These are phyloP conservation scores for Pisolithus thermaeus DNA, from an alignment of 1,284 basidiomycete genomes.

Conservation along the genomic window DNA sequence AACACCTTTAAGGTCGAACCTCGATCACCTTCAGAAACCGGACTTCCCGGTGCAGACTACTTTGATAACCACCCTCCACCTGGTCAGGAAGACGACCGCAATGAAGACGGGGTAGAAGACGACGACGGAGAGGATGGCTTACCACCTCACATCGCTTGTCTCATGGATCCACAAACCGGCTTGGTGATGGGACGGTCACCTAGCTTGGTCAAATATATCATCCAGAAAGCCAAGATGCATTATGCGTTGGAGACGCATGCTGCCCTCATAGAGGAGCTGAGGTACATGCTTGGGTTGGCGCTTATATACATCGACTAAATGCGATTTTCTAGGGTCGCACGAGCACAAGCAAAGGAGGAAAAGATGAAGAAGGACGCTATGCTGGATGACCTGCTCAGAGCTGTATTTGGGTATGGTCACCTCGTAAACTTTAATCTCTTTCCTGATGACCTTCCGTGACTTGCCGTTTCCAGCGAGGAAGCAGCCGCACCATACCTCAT, in stretches of 20 bases:
- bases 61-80: slow-evolving; percentile 17
- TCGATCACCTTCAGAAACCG: slow-evolving; percentile 37
- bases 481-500: slow-evolving; percentile 16
- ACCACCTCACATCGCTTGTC: slow-evolving; percentile 44
- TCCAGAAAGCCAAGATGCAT: slow-evolving; percentile 70
- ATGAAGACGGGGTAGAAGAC: slow-evolving; percentile 19
- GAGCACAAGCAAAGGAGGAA: slow-evolving; percentile 47
- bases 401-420: slow-evolving; percentile 45
- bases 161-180: slow-evolving; percentile 49
- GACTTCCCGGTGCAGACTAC: slow-evolving; percentile 20
- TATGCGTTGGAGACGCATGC: slow-evolving; percentile 61
- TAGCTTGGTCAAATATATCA: slow-evolving; percentile 62
- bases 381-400: slow-evolving; percentile 46
- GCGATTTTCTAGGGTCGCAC: slow-evolving; percentile 28
- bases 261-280: slow-evolving; percentile 56
- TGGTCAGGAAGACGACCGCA: slow-evolving; percentile 16
- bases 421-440: background rate
- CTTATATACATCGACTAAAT: background rate
- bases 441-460: background rate
- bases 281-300: slow-evolving; percentile 16
- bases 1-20: slow-evolving; percentile 63
- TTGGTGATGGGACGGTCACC: slow-evolving; percentile 56
- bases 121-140: slow-evolving; percentile 39
- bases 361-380: slow-evolving; percentile 50
- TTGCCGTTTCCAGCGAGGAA: slow-evolving; percentile 23